These are phyloP conservation scores for Chlamydomonas urium DNA, from an alignment of 139 green algal genomes.

Conservation along the genomic window DNA sequence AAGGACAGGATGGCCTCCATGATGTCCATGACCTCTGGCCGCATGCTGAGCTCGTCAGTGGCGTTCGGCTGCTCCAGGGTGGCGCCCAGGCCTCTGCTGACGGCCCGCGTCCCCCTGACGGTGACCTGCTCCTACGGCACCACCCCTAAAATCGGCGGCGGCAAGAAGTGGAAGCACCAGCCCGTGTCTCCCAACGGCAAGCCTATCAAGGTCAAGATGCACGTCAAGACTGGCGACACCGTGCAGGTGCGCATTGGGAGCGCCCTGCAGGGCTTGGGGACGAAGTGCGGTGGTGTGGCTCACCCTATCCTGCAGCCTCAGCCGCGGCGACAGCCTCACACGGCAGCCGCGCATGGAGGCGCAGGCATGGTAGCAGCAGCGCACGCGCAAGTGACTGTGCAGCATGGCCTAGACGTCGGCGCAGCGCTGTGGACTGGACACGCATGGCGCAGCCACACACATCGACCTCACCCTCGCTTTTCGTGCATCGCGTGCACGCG, in stretches of 20 bases:
- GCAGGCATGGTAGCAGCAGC: no score
- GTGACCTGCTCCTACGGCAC: slow-evolving; percentile 31
- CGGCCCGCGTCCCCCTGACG: not conserved
- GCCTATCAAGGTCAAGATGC: slow-evolving; percentile 71
- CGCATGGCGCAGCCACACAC: no score
- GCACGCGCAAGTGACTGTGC: no score
- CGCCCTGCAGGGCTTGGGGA: no score
- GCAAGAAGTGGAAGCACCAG: slow-evolving; percentile 84
- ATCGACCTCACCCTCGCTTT: no score
- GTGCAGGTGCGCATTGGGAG: slow-evolving; percentile 65
- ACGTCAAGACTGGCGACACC: slow-evolving; percentile 85
- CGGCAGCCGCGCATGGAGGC: no score
- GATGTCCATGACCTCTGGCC: not conserved
- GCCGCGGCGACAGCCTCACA: no score
- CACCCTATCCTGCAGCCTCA: no score
- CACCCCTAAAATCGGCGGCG: slow-evolving; percentile 57
- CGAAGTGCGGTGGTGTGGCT: no score
- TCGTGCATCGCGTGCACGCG: no score
- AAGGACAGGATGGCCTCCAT: slow-evolving; percentile 10
- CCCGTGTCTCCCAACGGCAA: slow-evolving; percentile 76
- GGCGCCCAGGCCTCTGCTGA: not conserved
- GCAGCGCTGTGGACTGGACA: no score
- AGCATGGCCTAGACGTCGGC: no score
- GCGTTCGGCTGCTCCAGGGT: not conserved
- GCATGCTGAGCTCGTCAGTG: not conserved